Conservation (phyloP, 257 asterid species). For the Salvia miltiorrhiza region DNA sequence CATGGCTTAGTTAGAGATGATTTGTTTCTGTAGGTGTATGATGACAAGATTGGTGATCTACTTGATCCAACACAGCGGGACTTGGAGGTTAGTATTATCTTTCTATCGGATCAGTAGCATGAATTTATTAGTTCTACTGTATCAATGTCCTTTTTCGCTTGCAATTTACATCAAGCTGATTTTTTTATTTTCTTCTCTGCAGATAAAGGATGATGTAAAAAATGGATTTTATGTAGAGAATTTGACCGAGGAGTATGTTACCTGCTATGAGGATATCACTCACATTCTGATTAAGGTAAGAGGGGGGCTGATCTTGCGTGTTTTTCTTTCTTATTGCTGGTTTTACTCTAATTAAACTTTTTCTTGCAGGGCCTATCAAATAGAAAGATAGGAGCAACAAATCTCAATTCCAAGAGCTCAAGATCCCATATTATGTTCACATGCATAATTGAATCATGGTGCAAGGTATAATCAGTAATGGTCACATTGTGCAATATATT, state of each 20-base stretch:
- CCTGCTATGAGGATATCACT: constrained; percentile 76
- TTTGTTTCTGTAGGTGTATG: constrained; percentile 59
- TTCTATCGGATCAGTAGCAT: background rate
- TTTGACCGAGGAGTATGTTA: constrained; percentile 84
- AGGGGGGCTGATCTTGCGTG: background rate
- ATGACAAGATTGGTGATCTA: constrained; percentile 83
- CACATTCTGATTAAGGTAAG: constrained; percentile 81
- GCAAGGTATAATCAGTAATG: constrained; percentile 57
- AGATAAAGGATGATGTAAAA: constrained; percentile 83
- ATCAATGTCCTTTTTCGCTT: background rate
- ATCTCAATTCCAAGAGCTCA: constrained; percentile 90
- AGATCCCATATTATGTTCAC: constrained; percentile 90
- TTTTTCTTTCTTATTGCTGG: background rate
- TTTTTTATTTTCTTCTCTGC: constrained; percentile 23
- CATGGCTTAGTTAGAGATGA: constrained; percentile 2
- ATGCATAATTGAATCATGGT: constrained; percentile 90
- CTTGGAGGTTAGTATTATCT: constrained; percentile 54
- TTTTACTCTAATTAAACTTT: background rate
- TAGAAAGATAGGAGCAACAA: constrained; percentile 84
- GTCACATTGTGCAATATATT: background rate
- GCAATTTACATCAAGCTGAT: background rate
- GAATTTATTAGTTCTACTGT: background rate
- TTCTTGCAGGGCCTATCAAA: constrained; percentile 78
- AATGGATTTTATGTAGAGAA: constrained; percentile 88
- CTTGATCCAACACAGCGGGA: constrained; percentile 82